Percentiles rank a stretch among this genome's conserved stretches.
Conservation (phyloP, 2,329 filamentous ascomycete genomes). For the Monosporascus ibericus region DNA sequence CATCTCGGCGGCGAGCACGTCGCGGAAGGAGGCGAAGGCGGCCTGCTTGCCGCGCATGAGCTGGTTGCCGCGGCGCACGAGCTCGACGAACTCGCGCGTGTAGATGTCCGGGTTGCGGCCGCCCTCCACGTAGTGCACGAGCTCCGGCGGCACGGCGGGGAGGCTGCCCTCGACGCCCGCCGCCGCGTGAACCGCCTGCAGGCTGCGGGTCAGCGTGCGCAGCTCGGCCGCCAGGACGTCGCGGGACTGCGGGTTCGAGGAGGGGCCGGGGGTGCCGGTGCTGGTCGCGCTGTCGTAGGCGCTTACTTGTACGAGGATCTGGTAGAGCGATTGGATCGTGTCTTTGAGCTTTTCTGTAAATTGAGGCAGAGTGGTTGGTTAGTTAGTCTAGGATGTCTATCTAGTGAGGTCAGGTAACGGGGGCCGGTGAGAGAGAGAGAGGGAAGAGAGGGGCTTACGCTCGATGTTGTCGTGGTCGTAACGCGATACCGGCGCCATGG, state of each 20-base stretch:
- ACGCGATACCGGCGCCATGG: conserved; percentile 29
- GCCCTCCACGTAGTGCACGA: conserved; percentile 64
- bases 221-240: conserved; percentile 53
- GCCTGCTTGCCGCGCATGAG: conserved; percentile 57
- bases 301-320: conserved; percentile 48
- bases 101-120: conserved; percentile 70
- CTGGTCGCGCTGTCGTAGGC: conserved; percentile 46
- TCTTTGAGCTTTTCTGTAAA: conserved; percentile 28
- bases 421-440: too few relatives aligned
- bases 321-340: conserved; percentile 28
- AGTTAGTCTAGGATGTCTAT: not conserved
- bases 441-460: conserved; percentile 17
- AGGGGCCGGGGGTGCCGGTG: conserved; percentile 1
- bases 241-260: conserved; percentile 26
- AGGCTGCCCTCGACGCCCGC: conserved; percentile 28
- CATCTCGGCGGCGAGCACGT: conserved; percentile 56
- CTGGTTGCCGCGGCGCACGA: conserved; percentile 60
- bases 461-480: conserved; percentile 30
- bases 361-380: not conserved
- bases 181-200: conserved; percentile 36
- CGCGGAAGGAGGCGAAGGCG: conserved; percentile 56
- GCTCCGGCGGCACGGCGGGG: conserved; percentile 53
- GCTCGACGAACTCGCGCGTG: conserved; percentile 67
- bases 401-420: not conserved
- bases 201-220: conserved; percentile 32